A percentile compares a stretch with the other conserved stretches of the same genome.
Evolutionary conservation across 768 basidiomycete genomes (phyloP).

Genomic region (Tricholoma terreum): DNA sequence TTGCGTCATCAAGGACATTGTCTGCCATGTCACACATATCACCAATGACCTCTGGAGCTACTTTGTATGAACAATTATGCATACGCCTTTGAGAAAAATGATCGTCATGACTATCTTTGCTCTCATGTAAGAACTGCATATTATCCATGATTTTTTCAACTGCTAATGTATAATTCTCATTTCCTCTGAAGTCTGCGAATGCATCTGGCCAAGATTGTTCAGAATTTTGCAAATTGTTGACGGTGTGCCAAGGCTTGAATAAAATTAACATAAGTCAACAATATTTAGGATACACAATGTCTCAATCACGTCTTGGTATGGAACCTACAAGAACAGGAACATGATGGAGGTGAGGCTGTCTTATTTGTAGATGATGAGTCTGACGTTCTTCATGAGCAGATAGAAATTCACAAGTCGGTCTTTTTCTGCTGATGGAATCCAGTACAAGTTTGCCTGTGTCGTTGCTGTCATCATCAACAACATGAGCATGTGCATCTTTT

Average conservation of each 20-base stretch:
- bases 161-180: background rate
- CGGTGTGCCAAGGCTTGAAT: conserved; percentile 39
- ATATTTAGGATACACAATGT: conserved; percentile 17
- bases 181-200: conserved; percentile 13
- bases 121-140: conserved; percentile 42
- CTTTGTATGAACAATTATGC: conserved; percentile 28
- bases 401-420: background rate
- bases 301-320: conserved; percentile 29
- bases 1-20: background rate
- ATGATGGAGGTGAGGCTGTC: background rate
- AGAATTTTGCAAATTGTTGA: conserved; percentile 18
- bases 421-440: too few relatives aligned
- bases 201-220: conserved; percentile 27
- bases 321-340: conserved; percentile 36
- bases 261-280: conserved; percentile 38
- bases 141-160: conserved; percentile 28
- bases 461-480: too few relatives aligned
- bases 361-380: conserved; percentile 17
- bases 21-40: background rate
- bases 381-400: conserved; percentile 18
- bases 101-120: conserved; percentile 21
- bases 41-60: conserved; percentile 8
- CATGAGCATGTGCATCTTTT: background rate
- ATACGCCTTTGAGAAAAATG: conserved; percentile 7
- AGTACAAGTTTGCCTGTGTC: too few relatives aligned